phyloP scores from a whole-genome alignment of 1,284 basidiomycete species.

The Crucibulum cyathiforme region DNA sequence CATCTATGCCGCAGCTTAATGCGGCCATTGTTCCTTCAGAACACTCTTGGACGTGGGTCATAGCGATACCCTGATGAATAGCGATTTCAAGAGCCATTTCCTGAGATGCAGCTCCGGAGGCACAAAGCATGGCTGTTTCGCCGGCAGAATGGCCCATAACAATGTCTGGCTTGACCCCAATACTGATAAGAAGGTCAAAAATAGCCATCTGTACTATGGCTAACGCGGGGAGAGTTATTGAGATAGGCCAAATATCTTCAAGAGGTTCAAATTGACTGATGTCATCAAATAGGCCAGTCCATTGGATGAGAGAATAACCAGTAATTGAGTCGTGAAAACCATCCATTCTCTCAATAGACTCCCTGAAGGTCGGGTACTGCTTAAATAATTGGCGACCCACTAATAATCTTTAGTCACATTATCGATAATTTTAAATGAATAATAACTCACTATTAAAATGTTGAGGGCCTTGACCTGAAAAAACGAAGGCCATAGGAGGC shows the following conservation, averaged over 20 bases:
- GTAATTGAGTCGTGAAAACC: slow-evolving; percentile 28
- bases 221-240: slow-evolving; percentile 44
- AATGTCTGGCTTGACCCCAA: slow-evolving; percentile 27
- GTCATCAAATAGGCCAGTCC: slow-evolving; percentile 36
- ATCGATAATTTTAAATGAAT: neutral
- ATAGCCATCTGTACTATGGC: slow-evolving; percentile 52
- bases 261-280: slow-evolving; percentile 2
- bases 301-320: slow-evolving; percentile 40
- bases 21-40: slow-evolving; percentile 49
- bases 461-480: slow-evolving; percentile 50
- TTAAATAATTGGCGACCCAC: slow-evolving; percentile 49
- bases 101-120: slow-evolving; percentile 46
- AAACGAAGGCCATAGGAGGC: slow-evolving; percentile 43
- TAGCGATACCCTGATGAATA: slow-evolving; percentile 42
- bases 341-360: slow-evolving; percentile 35
- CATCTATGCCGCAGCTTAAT: slow-evolving; percentile 35
- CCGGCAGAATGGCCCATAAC: slow-evolving; percentile 39
- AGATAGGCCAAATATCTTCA: slow-evolving; percentile 33
- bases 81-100: slow-evolving; percentile 48
- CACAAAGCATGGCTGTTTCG: slow-evolving; percentile 50
- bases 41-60: slow-evolving; percentile 36
- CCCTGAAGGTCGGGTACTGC: slow-evolving; percentile 34
- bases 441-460: slow-evolving; percentile 37
- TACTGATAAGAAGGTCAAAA: slow-evolving; percentile 32
- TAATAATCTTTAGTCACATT: slow-evolving; percentile 5